Base-by-base conservation (phyloP, 176 grass and related monocot genomes). In the Saccharum officinarum region DNA sequence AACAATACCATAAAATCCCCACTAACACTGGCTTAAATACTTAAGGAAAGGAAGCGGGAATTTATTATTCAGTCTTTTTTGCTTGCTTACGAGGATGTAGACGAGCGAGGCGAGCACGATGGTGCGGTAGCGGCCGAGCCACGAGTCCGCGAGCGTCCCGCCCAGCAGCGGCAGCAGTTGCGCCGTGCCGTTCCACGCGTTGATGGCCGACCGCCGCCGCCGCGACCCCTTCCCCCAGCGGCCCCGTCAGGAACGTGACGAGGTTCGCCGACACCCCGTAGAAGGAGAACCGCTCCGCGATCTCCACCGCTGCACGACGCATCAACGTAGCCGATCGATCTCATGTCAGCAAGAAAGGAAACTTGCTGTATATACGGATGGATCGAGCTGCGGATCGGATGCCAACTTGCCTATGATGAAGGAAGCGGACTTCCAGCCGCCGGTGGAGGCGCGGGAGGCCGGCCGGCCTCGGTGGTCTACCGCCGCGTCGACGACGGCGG, bases 211-310 rank as follows among this genome's bases (percentile, higher is more conserved):
- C n/a, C 31, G 86, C 90, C 4, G 90, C 90, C 75, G 55, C 52
- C 33, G 90, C 90, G 47, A 55, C 62, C 61, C 79, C 52, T 54
- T 89, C 83, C 1, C 83, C 78, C 16, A 92, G 83, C 40, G 90
- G 87, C 0, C 90, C 90, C 47, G 90, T 92, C 68, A 92, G 83
- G 80, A 86, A 92, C 63, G 50, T 89, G 75, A 92, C 84, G 52
- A 92, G 84, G 75, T 92, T 92, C 74, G 60, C 47, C 55, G 83
- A 71, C 33, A 92, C 73, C 0, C 90, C 90, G 80, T 80, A 86
- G 87, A 76, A 92, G 18, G 90, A 23, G 80, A 86, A 92, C 0
- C 75, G 33, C 87, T 92, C 87, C 10, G 69, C 79, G 49, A 92
- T 89, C 87, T 89, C 87, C 84, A 89, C 87, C 80, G 80, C 90